phyloP scores from a whole-genome alignment of 2,329 filamentous ascomycete genomes.

The Aspergillus clavatus region DNA sequence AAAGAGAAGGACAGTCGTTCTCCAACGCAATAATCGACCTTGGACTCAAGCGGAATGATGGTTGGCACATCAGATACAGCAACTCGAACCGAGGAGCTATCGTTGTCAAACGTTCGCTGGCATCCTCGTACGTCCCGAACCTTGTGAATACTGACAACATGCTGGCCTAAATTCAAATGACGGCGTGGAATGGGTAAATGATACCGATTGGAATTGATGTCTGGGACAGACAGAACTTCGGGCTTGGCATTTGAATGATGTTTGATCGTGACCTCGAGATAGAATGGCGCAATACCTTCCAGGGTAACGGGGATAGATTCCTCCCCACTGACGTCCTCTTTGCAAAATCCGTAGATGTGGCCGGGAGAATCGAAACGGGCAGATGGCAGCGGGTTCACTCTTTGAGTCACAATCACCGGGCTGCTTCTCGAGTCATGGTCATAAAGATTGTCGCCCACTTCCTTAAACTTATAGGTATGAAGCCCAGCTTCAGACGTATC shows the following conservation, averaged over 20 bases:
- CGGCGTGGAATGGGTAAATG: slow-evolving; percentile 79
- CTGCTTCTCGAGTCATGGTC: slow-evolving; percentile 64
- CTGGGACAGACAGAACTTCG: slow-evolving; percentile 74
- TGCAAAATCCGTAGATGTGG: slow-evolving; percentile 93
- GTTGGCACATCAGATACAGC: slow-evolving; percentile 89
- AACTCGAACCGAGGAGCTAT: slow-evolving; percentile 75
- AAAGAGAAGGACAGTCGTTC: slow-evolving; percentile 91
- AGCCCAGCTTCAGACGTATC: slow-evolving; percentile 77
- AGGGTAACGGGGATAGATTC: slow-evolving; percentile 85
- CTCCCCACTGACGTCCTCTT: slow-evolving; percentile 73
- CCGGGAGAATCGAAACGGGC: slow-evolving; percentile 80
- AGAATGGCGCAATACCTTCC: slow-evolving; percentile 80
- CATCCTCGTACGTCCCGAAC: slow-evolving; percentile 85
- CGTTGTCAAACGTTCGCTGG: slow-evolving; percentile 67
- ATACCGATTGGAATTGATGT: slow-evolving; percentile 69
- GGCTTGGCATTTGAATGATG: slow-evolving; percentile 76
- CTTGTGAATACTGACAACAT: slow-evolving; percentile 81
- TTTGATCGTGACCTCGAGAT: slow-evolving; percentile 86
- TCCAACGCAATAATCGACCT: slow-evolving; percentile 87
- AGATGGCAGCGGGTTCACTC: slow-evolving; percentile 75
- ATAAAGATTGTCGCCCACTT: slow-evolving; percentile 82
- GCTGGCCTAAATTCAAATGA: slow-evolving; percentile 80
- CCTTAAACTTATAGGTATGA: slow-evolving; percentile 81
- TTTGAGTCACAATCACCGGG: slow-evolving; percentile 70
- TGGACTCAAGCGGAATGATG: slow-evolving; percentile 80